A percentile compares a stretch with the other conserved stretches of the same genome.
Conservation (phyloP, 352 stramenopile genomes). For the Phytophthora lateralis region DNA sequence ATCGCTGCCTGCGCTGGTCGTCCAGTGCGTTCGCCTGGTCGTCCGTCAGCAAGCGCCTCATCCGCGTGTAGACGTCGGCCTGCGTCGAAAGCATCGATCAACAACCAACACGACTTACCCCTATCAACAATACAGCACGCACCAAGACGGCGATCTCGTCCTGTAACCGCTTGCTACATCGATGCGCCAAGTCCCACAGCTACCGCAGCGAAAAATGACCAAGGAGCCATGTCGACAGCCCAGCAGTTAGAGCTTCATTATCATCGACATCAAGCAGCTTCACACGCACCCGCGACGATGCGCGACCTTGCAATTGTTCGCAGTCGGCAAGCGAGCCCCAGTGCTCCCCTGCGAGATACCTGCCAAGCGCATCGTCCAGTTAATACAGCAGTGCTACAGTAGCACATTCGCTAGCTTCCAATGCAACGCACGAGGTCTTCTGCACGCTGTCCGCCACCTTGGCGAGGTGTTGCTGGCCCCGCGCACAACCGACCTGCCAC, state of each 20-base stretch:
- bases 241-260: neutral
- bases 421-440: constrained; percentile 64
- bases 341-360: constrained; percentile 69
- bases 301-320: constrained; percentile 49
- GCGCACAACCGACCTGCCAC: constrained; percentile 53
- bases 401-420: neutral
- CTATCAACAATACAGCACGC: neutral
- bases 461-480: constrained; percentile 63
- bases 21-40: constrained; percentile 24
- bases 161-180: constrained; percentile 59
- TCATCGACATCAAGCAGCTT: neutral
- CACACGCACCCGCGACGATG: constrained; percentile 49
- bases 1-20: constrained; percentile 45
- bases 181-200: constrained; percentile 77
- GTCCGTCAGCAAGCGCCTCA: constrained; percentile 46
- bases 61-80: constrained; percentile 50
- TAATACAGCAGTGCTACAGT: neutral
- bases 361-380: constrained; percentile 13
- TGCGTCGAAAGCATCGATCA: constrained; percentile 11
- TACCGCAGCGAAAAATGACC: constrained; percentile 13
- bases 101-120: neutral
- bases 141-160: constrained; percentile 60
- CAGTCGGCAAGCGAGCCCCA: constrained; percentile 65
- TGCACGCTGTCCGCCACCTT: constrained; percentile 76
- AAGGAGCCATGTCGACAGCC: neutral